Base-by-base conservation (phyloP, 1,284 basidiomycete species). In the Dichomitus squalens region DNA sequence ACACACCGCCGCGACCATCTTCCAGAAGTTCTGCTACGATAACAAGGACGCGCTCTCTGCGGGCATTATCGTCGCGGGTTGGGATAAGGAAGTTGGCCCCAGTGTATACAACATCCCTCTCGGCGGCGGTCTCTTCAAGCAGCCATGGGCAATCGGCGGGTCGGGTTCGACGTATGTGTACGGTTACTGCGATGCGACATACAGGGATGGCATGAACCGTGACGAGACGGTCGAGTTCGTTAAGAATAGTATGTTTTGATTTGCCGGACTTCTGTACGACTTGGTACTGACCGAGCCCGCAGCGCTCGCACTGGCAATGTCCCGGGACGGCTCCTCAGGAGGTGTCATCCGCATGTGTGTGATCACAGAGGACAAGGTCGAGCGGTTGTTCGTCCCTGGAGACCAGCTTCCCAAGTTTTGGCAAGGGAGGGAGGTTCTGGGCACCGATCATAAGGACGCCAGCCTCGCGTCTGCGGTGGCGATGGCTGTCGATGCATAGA, bases 131-230 rank as follows among this genome's bases (percentile, higher is more conserved):
- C 77, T 95, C 52, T 97, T 98, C 84, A 85, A 91, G 64, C 94
- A 96, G 70, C 95, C 95, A 9, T 98, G 95, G 95, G 93, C 95
- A 50, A 98, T 98, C 66, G 95, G 94, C 70, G 95, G 94, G 33
- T 97, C 95, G 54, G 97, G 97, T 14, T 98, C 95, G 40, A 94
- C 95, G 11, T 99, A 98, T 73, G 95, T 99, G 18, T 99, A 99
- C 71, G 97, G 96, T 48, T 99, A 97, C 77, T 99, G 97, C 72
- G 97, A 99, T 73, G 94, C 97, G 29, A 98, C 95, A n/a, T 99
- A 93, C 76, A 79, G 86, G 72, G 94, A 96, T 35, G 94, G 92
- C n/a, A 96, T 93, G 96, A 87, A 84, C 3, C 84, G 85, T 65
- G 93, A 95, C 41, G 85, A 98, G 77, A 98, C 96, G 0, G 76